Conservation (phyloP, 225 moss, liverwort and hornwort species). For the Bryoerythrophyllum caledonicum region DNA sequence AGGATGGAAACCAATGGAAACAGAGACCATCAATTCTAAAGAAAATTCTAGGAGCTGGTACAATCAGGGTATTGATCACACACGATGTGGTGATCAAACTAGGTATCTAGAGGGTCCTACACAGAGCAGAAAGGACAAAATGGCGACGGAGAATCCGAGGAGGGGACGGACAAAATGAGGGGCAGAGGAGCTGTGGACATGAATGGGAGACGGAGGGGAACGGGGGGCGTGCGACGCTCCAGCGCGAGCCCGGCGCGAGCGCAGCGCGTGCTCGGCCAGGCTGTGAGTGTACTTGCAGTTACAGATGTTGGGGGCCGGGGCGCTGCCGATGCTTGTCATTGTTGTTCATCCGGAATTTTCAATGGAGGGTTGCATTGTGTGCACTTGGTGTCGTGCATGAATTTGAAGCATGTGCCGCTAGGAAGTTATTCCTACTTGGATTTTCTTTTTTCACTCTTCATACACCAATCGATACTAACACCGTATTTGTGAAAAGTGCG, state of each 20-base stretch:
- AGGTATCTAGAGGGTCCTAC: too few species aligned
- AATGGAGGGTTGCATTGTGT: neutral
- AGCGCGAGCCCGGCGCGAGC: too few species aligned
- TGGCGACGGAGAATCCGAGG: neutral
- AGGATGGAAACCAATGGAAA: neutral
- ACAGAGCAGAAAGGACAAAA: too few species aligned
- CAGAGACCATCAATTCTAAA: neutral
- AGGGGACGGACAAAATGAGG: neutral
- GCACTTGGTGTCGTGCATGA: neutral
- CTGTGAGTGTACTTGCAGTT: neutral
- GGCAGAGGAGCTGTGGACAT: neutral
- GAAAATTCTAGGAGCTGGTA: neutral
- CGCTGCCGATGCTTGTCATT: neutral
- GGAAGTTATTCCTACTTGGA: neutral
- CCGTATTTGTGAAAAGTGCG: too few species aligned
- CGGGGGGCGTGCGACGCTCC: neutral
- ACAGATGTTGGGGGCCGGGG: neutral
- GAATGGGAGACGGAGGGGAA: neutral
- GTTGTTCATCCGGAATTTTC: neutral
- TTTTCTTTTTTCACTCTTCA: neutral
- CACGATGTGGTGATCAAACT: neutral
- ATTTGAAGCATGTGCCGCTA: neutral
- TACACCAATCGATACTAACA: too few species aligned
- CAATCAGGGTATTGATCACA: too few species aligned
- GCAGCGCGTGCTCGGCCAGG: too few species aligned